These are phyloP conservation scores for Chaetomium globosum DNA, from an alignment of 2,329 filamentous ascomycete genomes.

Conservation along the genomic window DNA sequence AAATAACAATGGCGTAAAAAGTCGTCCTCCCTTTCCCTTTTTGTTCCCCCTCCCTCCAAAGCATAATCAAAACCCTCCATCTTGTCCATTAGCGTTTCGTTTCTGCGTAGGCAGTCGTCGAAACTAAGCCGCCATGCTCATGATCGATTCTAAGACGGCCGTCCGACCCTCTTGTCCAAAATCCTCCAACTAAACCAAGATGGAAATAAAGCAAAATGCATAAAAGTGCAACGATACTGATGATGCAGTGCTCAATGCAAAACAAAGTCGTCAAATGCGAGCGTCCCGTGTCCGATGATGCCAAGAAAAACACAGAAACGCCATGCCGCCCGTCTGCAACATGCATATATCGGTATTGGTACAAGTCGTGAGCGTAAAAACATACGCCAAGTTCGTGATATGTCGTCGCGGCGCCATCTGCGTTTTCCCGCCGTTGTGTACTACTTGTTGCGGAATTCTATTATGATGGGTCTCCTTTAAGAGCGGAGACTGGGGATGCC, in stretches of 20 bases:
- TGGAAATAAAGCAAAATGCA: neutral
- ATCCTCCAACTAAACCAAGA: neutral
- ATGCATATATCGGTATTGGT: constrained; percentile 12
- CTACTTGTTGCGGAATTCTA: neutral
- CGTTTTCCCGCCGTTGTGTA: neutral
- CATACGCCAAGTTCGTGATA: constrained; percentile 4
- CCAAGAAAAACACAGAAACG: constrained; percentile 11
- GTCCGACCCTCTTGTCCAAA: neutral
- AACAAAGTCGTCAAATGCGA: constrained; percentile 6
- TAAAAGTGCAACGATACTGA: constrained; percentile 1
- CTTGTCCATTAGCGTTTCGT: constrained; percentile 9
- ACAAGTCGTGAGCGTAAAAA: constrained; percentile 13
- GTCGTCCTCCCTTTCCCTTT: neutral
- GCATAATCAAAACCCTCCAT: neutral
- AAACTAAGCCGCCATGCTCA: constrained; percentile 11
- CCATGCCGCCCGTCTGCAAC: neutral
- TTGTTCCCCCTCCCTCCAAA: neutral
- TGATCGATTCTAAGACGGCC: neutral
- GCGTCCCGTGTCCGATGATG: constrained; percentile 7
- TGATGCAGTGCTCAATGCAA: constrained; percentile 2
- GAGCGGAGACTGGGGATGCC: constrained; percentile 22
- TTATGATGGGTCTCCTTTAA: neutral
- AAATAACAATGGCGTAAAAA: constrained; percentile 3
- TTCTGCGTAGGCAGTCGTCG: constrained; percentile 5
- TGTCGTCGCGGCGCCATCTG: constrained; percentile 3